These are phyloP conservation scores for Orbilia brochopaga DNA, from an alignment of 2,329 filamentous ascomycete species.

Conservation along the genomic window DNA sequence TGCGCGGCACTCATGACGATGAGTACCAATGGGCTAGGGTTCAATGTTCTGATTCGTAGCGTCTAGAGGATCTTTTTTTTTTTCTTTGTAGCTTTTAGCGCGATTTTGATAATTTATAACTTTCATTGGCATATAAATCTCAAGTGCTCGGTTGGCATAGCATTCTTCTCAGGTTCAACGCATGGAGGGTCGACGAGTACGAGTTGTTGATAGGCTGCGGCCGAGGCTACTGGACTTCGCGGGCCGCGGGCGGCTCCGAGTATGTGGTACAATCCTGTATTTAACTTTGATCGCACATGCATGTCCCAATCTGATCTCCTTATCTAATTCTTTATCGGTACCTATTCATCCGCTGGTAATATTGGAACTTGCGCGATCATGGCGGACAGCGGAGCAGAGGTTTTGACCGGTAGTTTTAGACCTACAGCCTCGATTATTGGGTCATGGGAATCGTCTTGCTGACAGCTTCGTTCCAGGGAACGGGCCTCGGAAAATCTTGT, in stretches of 20 bases:
- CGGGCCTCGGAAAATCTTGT: slow-evolving; percentile 45
- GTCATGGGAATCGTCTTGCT: not conserved
- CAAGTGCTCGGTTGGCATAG: no score
- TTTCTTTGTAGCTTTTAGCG: slow-evolving; percentile 1
- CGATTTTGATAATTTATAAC: not conserved
- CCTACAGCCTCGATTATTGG: not conserved
- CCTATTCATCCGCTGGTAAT: no score
- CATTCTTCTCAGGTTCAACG: no score
- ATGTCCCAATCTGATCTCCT: no score
- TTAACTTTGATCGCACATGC: no score
- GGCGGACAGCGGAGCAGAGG: slow-evolving; percentile 2
- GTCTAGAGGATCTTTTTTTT: slow-evolving; percentile 13
- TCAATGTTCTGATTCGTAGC: slow-evolving; percentile 46
- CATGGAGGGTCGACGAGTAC: no score
- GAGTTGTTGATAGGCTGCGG: no score
- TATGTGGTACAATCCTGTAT: no score
- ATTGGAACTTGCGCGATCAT: no score
- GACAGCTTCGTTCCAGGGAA: slow-evolving; percentile 20
- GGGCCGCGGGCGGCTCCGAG: no score
- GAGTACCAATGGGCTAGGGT: slow-evolving; percentile 46
- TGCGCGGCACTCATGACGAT: slow-evolving; percentile 51
- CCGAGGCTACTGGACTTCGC: no score
- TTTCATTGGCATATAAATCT: not conserved
- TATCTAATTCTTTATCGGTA: no score
- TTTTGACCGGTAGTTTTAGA: slow-evolving; percentile 1